Evolutionary conservation across 1,139 yeast genomes (phyloP), one percentile per base, ranked within the genome.

Genomic region (Maudiozyma humilis): DNA sequence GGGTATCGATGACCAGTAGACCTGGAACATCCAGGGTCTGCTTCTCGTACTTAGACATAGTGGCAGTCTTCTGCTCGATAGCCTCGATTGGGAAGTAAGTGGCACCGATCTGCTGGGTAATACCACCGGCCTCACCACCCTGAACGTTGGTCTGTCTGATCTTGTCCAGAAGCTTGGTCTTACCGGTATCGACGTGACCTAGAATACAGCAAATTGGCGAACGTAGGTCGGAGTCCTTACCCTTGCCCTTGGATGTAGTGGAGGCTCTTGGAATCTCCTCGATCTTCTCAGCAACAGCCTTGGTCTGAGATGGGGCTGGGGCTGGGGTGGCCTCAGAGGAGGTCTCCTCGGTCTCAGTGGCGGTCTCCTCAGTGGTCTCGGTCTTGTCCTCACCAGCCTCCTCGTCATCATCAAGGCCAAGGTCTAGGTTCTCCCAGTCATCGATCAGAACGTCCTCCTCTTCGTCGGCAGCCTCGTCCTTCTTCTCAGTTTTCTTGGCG

Each of bases 71-170:
- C 60, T 79, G 79, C 66, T 81, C 81, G 60, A 91, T 87, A 35
- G 97, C 87, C 30, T 84, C 94, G 56, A 91, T 89, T 48, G 98
- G 98, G 86, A 91, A 93, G 68, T 89, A 93, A 20, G 98, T 93
- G 43, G 99, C 99, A 78, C 99, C 99, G 64, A 91, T 91, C 70
- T 91, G 99, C 76, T 91, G 99, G 54, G 99, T 91, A 64, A 91
- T 93, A 74, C 99, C 99, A 73, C 99, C 99, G 46, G 98, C 99
- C 72, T 91, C 99, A 64, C 98, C 99, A 66, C 96, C 98, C 73
- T 91, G 99, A 49, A 91, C 99, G 60, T 91, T 91, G 40, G 97
- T 93, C 73, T 91, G 96, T 72, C 99, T 93, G 55, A 91, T 81
- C 68, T 91, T 93, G 65, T 91, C 99, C 64, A 91, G 75, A 54